Conservation (phyloP, 192 early-diverging fungal species). For the Phlyctochytrium bullatum region DNA sequence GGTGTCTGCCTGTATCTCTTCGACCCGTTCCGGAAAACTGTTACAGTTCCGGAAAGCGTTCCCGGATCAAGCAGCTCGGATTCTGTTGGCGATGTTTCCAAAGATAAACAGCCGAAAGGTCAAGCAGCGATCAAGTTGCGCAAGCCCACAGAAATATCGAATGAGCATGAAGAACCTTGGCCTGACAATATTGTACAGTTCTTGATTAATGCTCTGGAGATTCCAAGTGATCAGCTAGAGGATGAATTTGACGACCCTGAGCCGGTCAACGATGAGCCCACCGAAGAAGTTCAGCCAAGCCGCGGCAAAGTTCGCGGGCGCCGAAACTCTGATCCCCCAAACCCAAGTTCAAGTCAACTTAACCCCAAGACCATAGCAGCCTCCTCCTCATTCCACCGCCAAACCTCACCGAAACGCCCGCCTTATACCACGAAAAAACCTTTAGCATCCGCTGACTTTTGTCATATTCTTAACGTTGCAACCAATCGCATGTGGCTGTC, state of each 20-base stretch:
- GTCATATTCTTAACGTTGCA: slow-evolving; percentile 45
- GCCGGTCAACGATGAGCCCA: slow-evolving; percentile 22
- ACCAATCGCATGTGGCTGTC: slow-evolving; percentile 48
- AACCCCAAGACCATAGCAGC: too few species aligned
- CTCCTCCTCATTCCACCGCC: too few species aligned
- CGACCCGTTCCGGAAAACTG: slow-evolving; percentile 26
- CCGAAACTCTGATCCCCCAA: too few species aligned
- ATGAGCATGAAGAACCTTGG: slow-evolving; percentile 42
- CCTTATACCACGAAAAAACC: too few species aligned
- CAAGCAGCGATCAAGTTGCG: slow-evolving; percentile 7
- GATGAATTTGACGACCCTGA: too few species aligned
- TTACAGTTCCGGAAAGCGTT: not conserved
- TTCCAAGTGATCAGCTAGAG: too few species aligned
- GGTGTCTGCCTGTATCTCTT: slow-evolving; percentile 18
- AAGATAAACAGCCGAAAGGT: too few species aligned
- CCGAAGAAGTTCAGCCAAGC: slow-evolving; percentile 20
- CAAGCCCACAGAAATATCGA: not conserved
- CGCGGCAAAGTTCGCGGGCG: too few species aligned
- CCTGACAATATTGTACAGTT: slow-evolving; percentile 40
- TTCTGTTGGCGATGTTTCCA: too few species aligned
- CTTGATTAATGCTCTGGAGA: too few species aligned
- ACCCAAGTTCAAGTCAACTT: too few species aligned
- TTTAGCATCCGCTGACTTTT: slow-evolving; percentile 27
- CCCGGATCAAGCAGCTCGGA: not conserved
- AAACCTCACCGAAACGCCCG: too few species aligned